Base-by-base conservation (phyloP, 441 rosid species). In the Gossypium gossypioides region DNA sequence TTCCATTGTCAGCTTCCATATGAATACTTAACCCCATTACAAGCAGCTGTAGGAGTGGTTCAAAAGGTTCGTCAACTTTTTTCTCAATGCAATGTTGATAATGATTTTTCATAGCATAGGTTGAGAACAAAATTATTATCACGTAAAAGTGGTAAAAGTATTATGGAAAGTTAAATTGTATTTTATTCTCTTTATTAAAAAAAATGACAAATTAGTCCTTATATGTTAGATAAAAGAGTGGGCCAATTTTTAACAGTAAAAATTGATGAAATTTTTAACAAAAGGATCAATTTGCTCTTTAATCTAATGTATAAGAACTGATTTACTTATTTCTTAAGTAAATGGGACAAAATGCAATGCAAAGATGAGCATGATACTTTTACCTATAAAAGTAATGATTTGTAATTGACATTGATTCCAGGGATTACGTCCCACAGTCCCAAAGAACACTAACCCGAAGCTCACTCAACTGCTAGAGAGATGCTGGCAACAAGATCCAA, bases 401-500 rank as follows among this genome's bases (percentile, higher is more conserved):
- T 65, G 27, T 59, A 9, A 2, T 16, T 77, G 24, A 46, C 44
- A 4, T 66, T 29, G 54, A 48, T 76, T 66, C 32, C 81, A 89
- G 94, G 89, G 90, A 57, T 66, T 89, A 66, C 75, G 94, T 72
- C 91, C 94, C 2, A 79, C 80, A 12, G 85, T 89, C 3, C 91
- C 90, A 0, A 82, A 87, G 75, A 57, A 84, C 72, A 82, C 86
- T 15, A 86, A 82, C 71, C 88, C 88, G 3, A 86, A 80, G 77
- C 72, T 89, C 72, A 75, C 69, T 70, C 89, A 83, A 77, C 78
- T 89, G 18, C 79, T 89, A 34, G 84, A 81, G 82, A 87, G 72
- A 84, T 77, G 85, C 78, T 89, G 94, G 94, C 86, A 86, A 76
- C 82, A 84, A 80, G 90, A 89, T 79, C 87, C 94, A 37, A 72